Conservation (phyloP, 768 basidiomycete genomes). For the Phanerodontia chrysosporium region DNA sequence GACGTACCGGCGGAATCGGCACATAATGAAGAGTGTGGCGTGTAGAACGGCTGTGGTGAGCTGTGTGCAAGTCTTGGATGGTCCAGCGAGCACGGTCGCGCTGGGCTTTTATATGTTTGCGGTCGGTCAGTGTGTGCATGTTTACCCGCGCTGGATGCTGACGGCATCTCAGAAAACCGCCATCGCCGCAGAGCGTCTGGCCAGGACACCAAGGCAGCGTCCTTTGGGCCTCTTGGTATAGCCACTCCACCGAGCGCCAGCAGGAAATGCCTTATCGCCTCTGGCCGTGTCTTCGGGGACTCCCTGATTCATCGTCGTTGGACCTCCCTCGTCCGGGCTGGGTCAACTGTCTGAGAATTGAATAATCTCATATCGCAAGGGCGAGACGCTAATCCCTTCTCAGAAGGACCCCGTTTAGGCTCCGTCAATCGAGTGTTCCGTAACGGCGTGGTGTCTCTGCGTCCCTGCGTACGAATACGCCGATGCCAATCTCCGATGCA, state of each 20-base stretch:
- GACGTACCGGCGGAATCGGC: slow-evolving; percentile 14
- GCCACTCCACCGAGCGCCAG: not conserved
- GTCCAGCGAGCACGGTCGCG: not conserved
- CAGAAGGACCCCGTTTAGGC: not conserved
- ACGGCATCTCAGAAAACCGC: not conserved
- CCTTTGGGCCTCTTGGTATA: not conserved
- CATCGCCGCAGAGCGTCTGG: not conserved
- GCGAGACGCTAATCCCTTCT: slow-evolving; percentile 5
- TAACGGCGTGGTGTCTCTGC: not conserved
- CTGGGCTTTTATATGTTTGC: not conserved
- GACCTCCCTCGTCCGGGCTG: not conserved
- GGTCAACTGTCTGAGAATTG: not conserved
- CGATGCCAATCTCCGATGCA: slow-evolving; percentile 2
- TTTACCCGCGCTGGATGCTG: not conserved
- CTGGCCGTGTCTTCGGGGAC: not conserved
- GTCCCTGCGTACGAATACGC: not conserved
- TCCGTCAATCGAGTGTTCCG: not conserved
- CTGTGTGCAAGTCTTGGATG: not conserved
- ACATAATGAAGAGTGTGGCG: slow-evolving; percentile 10
- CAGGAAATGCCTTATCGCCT: not conserved
- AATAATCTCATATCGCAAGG: not conserved
- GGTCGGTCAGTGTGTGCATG: not conserved
- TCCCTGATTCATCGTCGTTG: not conserved
- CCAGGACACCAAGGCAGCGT: not conserved
- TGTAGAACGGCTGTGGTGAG: not conserved